Percentiles rank a stretch among this genome's conserved stretches.
phyloP scores from a whole-genome alignment of 2,329 filamentous ascomycete genomes.

The Pseudopithomyces chartarum region DNA sequence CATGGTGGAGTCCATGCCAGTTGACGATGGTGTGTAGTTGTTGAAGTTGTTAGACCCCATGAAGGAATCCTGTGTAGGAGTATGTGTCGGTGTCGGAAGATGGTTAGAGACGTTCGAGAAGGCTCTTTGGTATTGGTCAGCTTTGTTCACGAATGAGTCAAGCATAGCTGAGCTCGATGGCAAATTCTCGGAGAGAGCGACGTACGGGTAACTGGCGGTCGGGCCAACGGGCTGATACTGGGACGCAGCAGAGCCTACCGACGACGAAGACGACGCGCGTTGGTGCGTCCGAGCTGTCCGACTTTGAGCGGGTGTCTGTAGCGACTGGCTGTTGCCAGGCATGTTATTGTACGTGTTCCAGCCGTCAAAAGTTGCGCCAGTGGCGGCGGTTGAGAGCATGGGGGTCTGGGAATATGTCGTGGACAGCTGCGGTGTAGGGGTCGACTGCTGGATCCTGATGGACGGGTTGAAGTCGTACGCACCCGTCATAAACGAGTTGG shows the following conservation, averaged over 20 bases:
- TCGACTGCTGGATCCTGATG: conserved; percentile 49
- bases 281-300: conserved; percentile 39
- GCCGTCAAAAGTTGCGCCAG: conserved; percentile 29
- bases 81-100: conserved; percentile 61
- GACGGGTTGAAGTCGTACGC: conserved; percentile 44
- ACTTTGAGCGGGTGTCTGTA: conserved; percentile 38
- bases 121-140: conserved; percentile 46
- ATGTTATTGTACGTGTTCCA: conserved; percentile 42
- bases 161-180: conserved; percentile 46
- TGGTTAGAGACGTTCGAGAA: conserved; percentile 52
- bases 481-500: conserved; percentile 40
- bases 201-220: conserved; percentile 46
- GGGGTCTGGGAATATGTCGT: conserved; percentile 33
- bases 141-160: conserved; percentile 36
- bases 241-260: conserved; percentile 43
- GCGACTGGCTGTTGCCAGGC: conserved; percentile 32
- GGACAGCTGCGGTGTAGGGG: conserved; percentile 41
- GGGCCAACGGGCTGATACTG: conserved; percentile 39
- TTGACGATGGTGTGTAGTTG: conserved; percentile 50
- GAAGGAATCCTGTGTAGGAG: conserved; percentile 58
- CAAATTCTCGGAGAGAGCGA: conserved; percentile 51
- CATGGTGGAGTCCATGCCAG: conserved; percentile 50
- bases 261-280: conserved; percentile 46
- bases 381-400: conserved; percentile 36
- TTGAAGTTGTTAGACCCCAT: conserved; percentile 52